These are phyloP conservation scores for Aspergillus eucalypticola DNA, from an alignment of 2,329 filamentous ascomycete genomes.

Conservation along the genomic window DNA sequence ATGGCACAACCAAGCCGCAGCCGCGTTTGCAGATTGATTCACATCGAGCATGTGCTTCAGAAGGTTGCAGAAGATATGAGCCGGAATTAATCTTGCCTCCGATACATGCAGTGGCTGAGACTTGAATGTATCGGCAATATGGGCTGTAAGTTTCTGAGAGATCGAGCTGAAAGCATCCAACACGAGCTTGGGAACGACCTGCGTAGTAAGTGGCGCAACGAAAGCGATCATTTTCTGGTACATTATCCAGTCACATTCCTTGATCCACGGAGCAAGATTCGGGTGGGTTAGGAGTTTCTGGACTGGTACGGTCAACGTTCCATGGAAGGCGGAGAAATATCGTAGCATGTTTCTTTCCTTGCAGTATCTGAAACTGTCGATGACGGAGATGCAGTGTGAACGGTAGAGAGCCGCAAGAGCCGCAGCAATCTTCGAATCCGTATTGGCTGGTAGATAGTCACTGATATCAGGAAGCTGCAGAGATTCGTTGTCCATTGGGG, in stretches of 20 bases:
- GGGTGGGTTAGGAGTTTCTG: slow-evolving; percentile 86
- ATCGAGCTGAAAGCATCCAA: slow-evolving; percentile 86
- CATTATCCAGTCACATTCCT: slow-evolving; percentile 90
- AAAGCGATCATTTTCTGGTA: slow-evolving; percentile 98
- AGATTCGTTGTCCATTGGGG: slow-evolving; percentile 63
- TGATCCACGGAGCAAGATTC: slow-evolving; percentile 85
- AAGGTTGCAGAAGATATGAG: slow-evolving; percentile 82
- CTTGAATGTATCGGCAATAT: slow-evolving; percentile 83
- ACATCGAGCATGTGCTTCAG: slow-evolving; percentile 85
- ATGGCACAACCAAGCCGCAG: slow-evolving; percentile 87
- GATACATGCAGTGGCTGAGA: slow-evolving; percentile 83
- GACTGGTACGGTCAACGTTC: slow-evolving; percentile 93
- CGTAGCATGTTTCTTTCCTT: slow-evolving; percentile 97
- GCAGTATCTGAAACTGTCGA: slow-evolving; percentile 94
- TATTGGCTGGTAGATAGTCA: slow-evolving; percentile 74
- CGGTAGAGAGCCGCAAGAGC: slow-evolving; percentile 85
- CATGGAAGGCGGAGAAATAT: slow-evolving; percentile 91
- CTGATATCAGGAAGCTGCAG: slow-evolving; percentile 84
- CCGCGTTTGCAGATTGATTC: slow-evolving; percentile 90
- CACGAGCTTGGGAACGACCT: slow-evolving; percentile 86
- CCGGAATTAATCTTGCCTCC: slow-evolving; percentile 82
- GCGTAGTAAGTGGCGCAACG: slow-evolving; percentile 81
- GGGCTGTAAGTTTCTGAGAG: slow-evolving; percentile 73
- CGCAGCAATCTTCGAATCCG: slow-evolving; percentile 82
- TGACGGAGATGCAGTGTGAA: slow-evolving; percentile 90